Evolutionary conservation across 345 rosid species (phyloP).

Genomic region (Boechera divaricarpa): DNA sequence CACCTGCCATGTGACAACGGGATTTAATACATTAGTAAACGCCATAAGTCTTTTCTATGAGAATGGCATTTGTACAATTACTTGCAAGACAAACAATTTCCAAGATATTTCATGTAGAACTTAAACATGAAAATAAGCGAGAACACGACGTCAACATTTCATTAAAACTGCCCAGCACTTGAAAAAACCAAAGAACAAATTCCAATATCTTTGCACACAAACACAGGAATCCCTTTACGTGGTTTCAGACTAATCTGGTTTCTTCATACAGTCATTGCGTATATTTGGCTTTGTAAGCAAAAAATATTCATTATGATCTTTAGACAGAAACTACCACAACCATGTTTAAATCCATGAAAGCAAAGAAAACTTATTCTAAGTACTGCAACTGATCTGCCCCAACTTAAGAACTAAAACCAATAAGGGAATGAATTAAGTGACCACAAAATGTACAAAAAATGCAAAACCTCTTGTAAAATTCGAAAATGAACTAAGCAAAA

Average conservation of each 20-base stretch:
- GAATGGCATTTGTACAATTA: not conserved
- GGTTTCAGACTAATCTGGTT: slow-evolving; percentile 20
- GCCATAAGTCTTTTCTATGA: slow-evolving; percentile 19
- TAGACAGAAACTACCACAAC: slow-evolving; percentile 26
- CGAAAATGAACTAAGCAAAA: slow-evolving; percentile 5
- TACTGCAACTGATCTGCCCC: slow-evolving; percentile 26
- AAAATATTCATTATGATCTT: slow-evolving; percentile 4
- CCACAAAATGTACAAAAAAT: not conserved
- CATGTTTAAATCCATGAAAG: slow-evolving; percentile 32
- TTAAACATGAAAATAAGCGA: slow-evolving; percentile 14
- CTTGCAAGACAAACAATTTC: slow-evolving; percentile 31
- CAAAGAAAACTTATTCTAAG: slow-evolving; percentile 6
- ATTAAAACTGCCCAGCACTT: slow-evolving; percentile 34
- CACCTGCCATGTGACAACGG: slow-evolving; percentile 54
- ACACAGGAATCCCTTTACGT: slow-evolving; percentile 21
- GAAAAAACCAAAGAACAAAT: slow-evolving; percentile 2
- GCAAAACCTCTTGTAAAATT: slow-evolving; percentile 18
- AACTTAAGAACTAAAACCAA: slow-evolving; percentile 33
- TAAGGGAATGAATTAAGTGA: slow-evolving; percentile 20
- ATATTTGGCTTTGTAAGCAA: slow-evolving; percentile 21
- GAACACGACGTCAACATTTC: not conserved
- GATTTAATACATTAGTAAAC: slow-evolving; percentile 6
- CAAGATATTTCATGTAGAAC: slow-evolving; percentile 19
- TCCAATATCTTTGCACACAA: slow-evolving; percentile 19
- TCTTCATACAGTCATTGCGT: slow-evolving; percentile 30